phyloP scores from a whole-genome alignment of 192 early-diverging fungal genomes.

The Coemansia sp. region DNA sequence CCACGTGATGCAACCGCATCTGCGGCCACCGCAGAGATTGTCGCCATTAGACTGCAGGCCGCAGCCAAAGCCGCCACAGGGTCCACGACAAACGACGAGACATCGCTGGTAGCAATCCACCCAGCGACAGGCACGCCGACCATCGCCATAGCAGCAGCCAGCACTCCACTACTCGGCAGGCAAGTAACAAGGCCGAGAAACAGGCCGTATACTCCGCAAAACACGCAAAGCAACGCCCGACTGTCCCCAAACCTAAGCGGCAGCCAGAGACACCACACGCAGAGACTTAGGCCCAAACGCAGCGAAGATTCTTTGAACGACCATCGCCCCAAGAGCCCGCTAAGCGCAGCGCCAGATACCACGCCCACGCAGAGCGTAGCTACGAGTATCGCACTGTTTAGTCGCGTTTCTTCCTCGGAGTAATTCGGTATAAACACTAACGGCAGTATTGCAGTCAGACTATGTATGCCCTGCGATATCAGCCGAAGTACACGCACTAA shows the following conservation, averaged over 20 bases:
- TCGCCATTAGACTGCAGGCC: slow-evolving; percentile 3
- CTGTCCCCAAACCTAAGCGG: slow-evolving; percentile 7
- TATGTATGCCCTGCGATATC: not conserved
- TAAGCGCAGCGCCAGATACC: not conserved
- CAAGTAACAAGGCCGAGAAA: slow-evolving; percentile 3
- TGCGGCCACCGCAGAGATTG: slow-evolving; percentile 2
- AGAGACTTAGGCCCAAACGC: not conserved
- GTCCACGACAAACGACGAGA: not conserved
- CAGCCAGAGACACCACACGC: slow-evolving; percentile 36
- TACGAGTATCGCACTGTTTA: slow-evolving; percentile 11
- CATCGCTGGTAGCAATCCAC: not conserved
- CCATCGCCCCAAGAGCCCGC: not conserved
- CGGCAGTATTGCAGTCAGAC: slow-evolving; percentile 5
- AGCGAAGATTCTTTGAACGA: not conserved
- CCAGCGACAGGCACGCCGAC: not conserved
- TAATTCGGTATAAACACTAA: slow-evolving; percentile 16
- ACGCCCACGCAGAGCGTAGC: slow-evolving; percentile 5
- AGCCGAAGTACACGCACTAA: not conserved
- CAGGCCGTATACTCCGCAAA: slow-evolving; percentile 18
- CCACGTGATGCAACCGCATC: not conserved
- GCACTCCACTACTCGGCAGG: not conserved
- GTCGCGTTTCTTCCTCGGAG: not conserved
- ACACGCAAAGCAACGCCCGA: slow-evolving; percentile 13
- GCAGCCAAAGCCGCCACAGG: slow-evolving; percentile 11
- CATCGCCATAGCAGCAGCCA: not conserved